Base-by-base conservation (phyloP, 768 basidiomycete species). In the Russula foetens region DNA sequence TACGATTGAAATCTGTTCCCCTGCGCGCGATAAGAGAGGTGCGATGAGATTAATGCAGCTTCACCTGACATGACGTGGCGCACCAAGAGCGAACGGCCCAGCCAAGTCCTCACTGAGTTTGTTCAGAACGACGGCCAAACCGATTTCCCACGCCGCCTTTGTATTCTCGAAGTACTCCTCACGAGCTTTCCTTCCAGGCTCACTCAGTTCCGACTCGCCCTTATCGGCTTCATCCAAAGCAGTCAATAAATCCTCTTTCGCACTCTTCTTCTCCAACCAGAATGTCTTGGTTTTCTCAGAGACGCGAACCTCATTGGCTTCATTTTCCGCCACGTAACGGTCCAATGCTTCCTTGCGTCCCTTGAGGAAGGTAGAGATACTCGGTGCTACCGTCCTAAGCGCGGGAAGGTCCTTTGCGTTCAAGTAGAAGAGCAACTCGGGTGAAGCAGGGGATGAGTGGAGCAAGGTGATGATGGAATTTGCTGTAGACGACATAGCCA, bases 1-100 rank as follows among this genome's bases (percentile, higher is more conserved):
- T 15, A 86, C 88, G 49, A 91, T 73, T 7, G 86, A 90, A 66
- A 92, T 71, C 64, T 94, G 90, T 67, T 94, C 91, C 19, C 92
- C 92, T 89, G 35, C 9, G 21, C n/a, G 14, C n/a, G 28, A 46
- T 15, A 50, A 44, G 9, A 8, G n/a, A 33, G 21, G 50, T 23
- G n/a, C 43, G 50, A 19, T 44, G 19, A 61, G 21, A 21, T 28
- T 9, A 46, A 33, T 29, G 17, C 17, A 1, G 15, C 15, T n/a
- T 44, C 17, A 43, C 52, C 21, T 19, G 9, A 44, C n/a, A 39
- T 47, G 41, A 51, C 46, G 31, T 39, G 44, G 69, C 80, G 53
- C 68, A 87, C 88, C 88, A 24, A 88, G 79, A 14, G 76, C 71
- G 68, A 77, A 88, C 5, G 86, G 86, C 2, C 84, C 85, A 26